Conservation (phyloP, 306 rosid genomes). For the Hippophae rhamnoides region DNA sequence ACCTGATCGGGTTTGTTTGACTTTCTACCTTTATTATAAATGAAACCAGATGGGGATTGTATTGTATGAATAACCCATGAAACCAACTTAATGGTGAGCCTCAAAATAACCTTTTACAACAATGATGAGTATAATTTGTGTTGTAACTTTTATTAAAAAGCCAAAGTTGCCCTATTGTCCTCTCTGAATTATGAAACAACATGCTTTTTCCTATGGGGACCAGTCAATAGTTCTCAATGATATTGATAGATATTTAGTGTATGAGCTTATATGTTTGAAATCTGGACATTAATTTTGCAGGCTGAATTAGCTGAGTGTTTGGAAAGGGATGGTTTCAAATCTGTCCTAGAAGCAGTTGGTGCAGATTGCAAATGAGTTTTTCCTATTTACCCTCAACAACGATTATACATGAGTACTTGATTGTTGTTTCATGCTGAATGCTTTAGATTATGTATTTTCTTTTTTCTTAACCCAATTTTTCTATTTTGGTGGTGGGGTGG, state of each 20-base stretch:
- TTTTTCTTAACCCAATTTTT: neutral
- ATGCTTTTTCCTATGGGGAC: neutral
- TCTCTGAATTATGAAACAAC: too few species aligned
- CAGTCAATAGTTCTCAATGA: neutral
- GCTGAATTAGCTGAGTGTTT: conserved; percentile 73
- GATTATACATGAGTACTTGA: neutral
- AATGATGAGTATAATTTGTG: too few species aligned
- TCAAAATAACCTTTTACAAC: too few species aligned
- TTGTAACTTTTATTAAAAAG: too few species aligned
- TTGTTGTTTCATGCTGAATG: neutral
- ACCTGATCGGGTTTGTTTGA: too few species aligned
- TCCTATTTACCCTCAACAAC: neutral
- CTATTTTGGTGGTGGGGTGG: neutral
- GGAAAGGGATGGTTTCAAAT: conserved; percentile 91
- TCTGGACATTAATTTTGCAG: conserved; percentile 18
- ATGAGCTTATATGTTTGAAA: neutral
- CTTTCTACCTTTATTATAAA: too few species aligned
- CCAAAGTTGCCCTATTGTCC: too few species aligned
- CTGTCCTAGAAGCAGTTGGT: conserved; percentile 75
- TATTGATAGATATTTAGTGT: neutral
- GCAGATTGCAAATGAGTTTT: conserved; percentile 57
- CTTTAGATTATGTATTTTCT: neutral
- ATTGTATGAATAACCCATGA: too few species aligned
- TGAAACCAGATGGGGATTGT: too few species aligned
- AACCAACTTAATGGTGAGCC: too few species aligned